phyloP scores from a whole-genome alignment of 192 early-diverging fungal species.

The Coemansia sp. region DNA sequence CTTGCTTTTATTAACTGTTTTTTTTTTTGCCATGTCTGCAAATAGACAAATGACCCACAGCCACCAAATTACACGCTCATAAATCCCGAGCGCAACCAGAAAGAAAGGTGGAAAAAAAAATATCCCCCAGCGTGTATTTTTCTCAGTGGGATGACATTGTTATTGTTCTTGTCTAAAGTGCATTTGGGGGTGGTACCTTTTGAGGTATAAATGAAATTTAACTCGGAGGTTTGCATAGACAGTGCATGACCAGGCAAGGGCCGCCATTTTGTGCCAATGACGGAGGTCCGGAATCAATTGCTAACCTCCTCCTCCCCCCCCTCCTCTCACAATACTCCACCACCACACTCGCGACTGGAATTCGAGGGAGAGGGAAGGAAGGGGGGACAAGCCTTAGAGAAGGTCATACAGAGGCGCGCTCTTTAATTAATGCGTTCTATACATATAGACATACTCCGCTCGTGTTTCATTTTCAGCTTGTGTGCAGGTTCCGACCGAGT shows the following conservation, averaged over 20 bases:
- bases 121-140: not conserved
- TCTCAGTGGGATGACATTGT: not conserved
- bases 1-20: conserved; percentile 6
- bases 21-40: not conserved
- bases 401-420: not conserved
- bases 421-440: not conserved
- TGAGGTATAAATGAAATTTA: not conserved
- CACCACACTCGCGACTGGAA: not conserved
- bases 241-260: not conserved
- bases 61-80: conserved; percentile 2
- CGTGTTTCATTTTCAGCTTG: not conserved
- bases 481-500: not conserved
- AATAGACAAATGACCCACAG: conserved; percentile 6
- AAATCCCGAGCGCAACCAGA: not conserved
- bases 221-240: conserved; percentile 9
- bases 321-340: not conserved
- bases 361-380: not conserved
- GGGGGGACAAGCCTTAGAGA: not conserved
- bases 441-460: not conserved
- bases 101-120: not conserved
- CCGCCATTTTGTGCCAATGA: not conserved
- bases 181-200: not conserved
- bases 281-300: not conserved
- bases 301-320: not conserved
- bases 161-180: not conserved